Base-by-base conservation (phyloP, 2,329 filamentous ascomycete genomes). In the Calonectria pteridis region DNA sequence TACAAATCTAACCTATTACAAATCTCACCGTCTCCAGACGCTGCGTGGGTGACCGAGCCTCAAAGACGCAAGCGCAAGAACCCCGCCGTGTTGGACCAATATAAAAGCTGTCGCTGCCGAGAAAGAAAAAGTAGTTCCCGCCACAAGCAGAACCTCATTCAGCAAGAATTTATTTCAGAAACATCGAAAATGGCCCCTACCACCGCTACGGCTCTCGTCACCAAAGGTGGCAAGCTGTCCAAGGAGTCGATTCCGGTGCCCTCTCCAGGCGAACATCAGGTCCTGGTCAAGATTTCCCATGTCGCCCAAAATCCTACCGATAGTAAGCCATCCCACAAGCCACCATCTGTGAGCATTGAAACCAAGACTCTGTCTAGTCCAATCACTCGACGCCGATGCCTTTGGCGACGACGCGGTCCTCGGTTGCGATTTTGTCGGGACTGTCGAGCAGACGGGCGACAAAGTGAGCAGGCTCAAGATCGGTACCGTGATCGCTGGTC, bases 381-480 rank as follows among this genome's bases (percentile, higher is more conserved):
- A 82, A 74, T 78, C 77, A 1, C 80, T 85, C 43, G 83, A 84
- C 58, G n/a, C 40, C 3, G 82, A 84, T 59, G 82, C 80, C 9
- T 85, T 86, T 63, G 84, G 83, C 1, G 81, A 85, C 10, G 83
- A 79, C 2, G 76, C 79, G 1, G 80, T 85, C 20, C 69, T 84
- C 0, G 84, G 84, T 58, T 80, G 75, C 26, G 84, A 86, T 62
- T 85, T 85, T 75, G 79, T 77, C 4, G 84, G 85, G 2, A 78
- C 50, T 1, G 84, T 85, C 0, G 80, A 81, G 28, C 50, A 73
- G 40, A 35, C 83, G 0, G 86, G 84, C 1, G 13, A 53, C 23
- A 50, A 65, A 16, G 76, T 76, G 14, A 75, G 51, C 26, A 68
- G 71, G 14, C 13, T 79, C n/a, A 33, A 67, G 1, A 37, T 64